phyloP scores from a whole-genome alignment of 202 grass and related monocot genomes.

The Setaria viridis region DNA sequence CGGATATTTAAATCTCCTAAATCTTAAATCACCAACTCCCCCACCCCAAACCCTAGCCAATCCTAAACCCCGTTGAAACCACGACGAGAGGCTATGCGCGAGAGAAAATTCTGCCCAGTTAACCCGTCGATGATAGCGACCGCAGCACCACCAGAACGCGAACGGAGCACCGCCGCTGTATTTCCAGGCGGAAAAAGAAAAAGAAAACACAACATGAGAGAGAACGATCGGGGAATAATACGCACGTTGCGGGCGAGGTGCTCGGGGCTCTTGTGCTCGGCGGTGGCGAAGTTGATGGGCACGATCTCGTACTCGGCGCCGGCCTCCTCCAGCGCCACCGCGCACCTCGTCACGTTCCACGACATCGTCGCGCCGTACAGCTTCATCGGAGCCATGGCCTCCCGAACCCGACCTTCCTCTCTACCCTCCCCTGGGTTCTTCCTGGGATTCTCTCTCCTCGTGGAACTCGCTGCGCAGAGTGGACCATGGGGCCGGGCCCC shows the following conservation, averaged over 20 bases:
- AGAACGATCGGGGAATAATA: neutral
- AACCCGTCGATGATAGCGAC: neutral
- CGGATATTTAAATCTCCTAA: neutral
- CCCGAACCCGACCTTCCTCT: neutral
- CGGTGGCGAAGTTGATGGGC: slow-evolving; percentile 56
- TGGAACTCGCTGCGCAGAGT: neutral
- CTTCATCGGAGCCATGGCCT: slow-evolving; percentile 67
- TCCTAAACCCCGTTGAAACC: neutral
- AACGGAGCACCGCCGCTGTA: neutral
- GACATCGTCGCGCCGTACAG: slow-evolving; percentile 69
- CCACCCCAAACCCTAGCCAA: neutral
- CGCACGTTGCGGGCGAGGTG: slow-evolving; percentile 78
- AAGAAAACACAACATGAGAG: no score
- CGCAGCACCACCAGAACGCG: neutral
- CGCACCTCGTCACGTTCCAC: slow-evolving; percentile 60
- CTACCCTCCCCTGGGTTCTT: no score
- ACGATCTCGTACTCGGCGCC: slow-evolving; percentile 74
- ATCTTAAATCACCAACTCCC: neutral
- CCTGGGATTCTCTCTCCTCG: neutral
- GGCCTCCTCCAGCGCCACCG: slow-evolving; percentile 62
- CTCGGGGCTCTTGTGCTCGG: slow-evolving; percentile 75
- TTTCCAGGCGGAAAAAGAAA: neutral
- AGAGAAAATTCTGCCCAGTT: neutral
- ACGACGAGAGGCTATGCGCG: neutral
- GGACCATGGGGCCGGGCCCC: neutral